Evolutionary conservation across 768 basidiomycete species (phyloP).

Genomic region (Lactarius sanguifluus): DNA sequence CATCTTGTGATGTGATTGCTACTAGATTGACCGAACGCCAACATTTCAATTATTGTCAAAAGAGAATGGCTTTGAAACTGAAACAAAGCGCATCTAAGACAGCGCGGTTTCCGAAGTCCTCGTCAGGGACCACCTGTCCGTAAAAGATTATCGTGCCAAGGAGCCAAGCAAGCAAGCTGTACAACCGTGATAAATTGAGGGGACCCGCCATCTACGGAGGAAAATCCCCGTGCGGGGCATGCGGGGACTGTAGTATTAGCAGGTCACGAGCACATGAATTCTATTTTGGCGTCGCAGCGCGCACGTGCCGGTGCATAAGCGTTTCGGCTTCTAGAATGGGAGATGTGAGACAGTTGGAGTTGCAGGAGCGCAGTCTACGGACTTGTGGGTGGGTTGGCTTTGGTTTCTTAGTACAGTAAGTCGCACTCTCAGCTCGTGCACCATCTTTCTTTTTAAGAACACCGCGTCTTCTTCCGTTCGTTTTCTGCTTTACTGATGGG

Average conservation of each 20-base stretch:
- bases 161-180: background rate
- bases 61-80: background rate
- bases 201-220: background rate
- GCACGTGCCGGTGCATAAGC: background rate
- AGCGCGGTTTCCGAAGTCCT: constrained; percentile 5
- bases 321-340: background rate
- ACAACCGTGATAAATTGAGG: background rate
- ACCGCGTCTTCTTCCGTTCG: background rate
- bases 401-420: background rate
- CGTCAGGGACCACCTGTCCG: background rate
- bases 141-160: background rate
- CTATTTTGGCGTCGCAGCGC: background rate
- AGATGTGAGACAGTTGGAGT: background rate
- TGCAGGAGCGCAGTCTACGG: background rate
- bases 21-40: background rate
- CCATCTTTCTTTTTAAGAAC: background rate
- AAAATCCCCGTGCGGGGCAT: background rate
- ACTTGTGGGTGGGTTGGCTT: background rate
- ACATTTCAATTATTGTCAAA: background rate
- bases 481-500: background rate
- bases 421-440: background rate
- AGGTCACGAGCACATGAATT: background rate
- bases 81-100: background rate
- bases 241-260: background rate
- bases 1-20: background rate